Evolutionary conservation across 495 filamentous ascomycete species (phyloP).

Genomic region (Annulohypoxylon maeteangense): DNA sequence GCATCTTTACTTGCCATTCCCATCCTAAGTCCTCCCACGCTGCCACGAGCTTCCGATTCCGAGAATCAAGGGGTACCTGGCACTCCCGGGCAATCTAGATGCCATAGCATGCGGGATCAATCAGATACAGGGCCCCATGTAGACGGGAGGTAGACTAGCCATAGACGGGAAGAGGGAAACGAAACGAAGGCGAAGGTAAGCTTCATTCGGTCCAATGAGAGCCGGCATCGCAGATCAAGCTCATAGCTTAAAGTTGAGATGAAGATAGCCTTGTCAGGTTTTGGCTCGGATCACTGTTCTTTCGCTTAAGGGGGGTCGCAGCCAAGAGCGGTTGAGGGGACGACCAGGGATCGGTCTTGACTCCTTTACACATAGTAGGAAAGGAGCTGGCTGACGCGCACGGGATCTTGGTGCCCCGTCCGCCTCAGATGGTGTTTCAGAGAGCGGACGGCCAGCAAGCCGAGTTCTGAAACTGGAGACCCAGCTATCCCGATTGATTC

Average conservation of each 20-base stretch:
- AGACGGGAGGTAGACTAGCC: constrained; percentile 19
- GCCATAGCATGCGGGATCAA: constrained; percentile 23
- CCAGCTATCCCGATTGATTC: constrained; percentile 38
- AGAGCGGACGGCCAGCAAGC: constrained; percentile 40
- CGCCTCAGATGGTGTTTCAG: constrained; percentile 48
- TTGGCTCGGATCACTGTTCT: constrained; percentile 43
- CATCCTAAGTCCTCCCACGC: too few species aligned
- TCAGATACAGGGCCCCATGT: constrained; percentile 13
- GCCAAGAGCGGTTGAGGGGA: constrained; percentile 39
- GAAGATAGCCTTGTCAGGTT: constrained; percentile 39
- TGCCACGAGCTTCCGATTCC: constrained; percentile 41
- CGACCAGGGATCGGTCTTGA: constrained; percentile 23
- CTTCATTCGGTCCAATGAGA: constrained; percentile 30
- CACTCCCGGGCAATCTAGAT: constrained; percentile 42
- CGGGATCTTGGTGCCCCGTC: constrained; percentile 30
- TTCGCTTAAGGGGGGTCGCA: constrained; percentile 39
- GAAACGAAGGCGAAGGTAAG: constrained; percentile 30
- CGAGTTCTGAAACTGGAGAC: constrained; percentile 46
- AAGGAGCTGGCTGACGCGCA: constrained; percentile 27
- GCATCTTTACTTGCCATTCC: constrained; percentile 24
- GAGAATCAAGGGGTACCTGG: constrained; percentile 35
- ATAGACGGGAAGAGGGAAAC: constrained; percentile 34
- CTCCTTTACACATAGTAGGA: constrained; percentile 18
- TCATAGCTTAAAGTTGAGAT: constrained; percentile 53
- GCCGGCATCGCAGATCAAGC: constrained; percentile 25